phyloP scores from a whole-genome alignment of 257 asterid genomes.

The Ilex asprella region DNA sequence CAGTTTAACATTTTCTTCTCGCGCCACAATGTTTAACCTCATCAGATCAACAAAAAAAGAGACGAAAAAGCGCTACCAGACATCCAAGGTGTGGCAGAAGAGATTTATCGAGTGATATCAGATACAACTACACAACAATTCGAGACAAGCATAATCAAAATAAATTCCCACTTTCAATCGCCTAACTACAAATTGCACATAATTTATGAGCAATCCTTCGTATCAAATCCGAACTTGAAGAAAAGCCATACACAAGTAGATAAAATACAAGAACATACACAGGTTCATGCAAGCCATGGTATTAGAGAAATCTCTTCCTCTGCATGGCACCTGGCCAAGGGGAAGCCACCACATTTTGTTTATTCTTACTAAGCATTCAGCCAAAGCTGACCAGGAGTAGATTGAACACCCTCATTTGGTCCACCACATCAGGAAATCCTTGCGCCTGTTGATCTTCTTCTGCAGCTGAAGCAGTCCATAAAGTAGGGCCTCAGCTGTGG shows the following conservation, averaged over 20 bases:
- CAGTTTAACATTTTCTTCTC: no score
- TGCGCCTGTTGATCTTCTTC: constrained; percentile 93
- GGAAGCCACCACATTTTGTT: neutral
- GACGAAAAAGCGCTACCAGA: no score
- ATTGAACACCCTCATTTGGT: constrained; percentile 38
- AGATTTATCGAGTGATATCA: no score
- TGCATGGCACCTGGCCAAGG: neutral
- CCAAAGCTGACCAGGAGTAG: no score
- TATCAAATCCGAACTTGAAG: neutral
- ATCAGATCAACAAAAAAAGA: no score
- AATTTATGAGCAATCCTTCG: constrained; percentile 2
- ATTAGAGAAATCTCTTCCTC: neutral
- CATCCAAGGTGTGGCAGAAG: no score
- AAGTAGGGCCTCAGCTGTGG: constrained; percentile 94
- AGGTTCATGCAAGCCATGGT: neutral
- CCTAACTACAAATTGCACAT: neutral
- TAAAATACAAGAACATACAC: constrained; percentile 9
- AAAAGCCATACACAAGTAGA: neutral
- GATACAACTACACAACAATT: no score
- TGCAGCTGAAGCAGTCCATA: constrained; percentile 90
- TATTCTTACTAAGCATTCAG: no score
- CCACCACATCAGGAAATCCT: constrained; percentile 96
- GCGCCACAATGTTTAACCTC: no score
- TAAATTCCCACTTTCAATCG: no score
- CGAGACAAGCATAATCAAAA: no score